These are phyloP conservation scores for Diplocarpon rosae DNA, from an alignment of 2,329 filamentous ascomycete genomes.

Conservation along the genomic window DNA sequence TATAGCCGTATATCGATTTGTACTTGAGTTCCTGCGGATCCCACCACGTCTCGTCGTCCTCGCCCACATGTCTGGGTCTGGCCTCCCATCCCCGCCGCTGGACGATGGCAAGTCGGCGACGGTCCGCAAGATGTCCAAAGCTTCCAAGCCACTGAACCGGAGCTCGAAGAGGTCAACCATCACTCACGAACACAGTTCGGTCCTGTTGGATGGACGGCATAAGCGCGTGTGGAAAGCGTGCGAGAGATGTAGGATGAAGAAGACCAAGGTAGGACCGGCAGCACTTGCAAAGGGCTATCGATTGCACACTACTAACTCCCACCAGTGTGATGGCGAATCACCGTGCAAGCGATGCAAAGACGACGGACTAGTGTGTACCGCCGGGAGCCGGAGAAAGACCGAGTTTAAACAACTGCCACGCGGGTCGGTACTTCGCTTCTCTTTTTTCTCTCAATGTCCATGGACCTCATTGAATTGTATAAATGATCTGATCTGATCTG, in stretches of 20 bases:
- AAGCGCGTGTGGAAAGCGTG: conserved; percentile 59
- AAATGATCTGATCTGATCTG: too few species aligned
- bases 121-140: conserved; percentile 14
- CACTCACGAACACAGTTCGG: conserved; percentile 27
- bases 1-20: too few species aligned
- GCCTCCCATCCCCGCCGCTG: conserved; percentile 16
- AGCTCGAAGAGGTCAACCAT: conserved; percentile 14
- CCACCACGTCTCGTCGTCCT: conserved; percentile 4
- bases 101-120: conserved; percentile 14
- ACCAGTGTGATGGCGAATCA: conserved; percentile 53
- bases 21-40: not conserved
- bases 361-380: conserved; percentile 52
- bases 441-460: too few species aligned
- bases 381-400: conserved; percentile 54
- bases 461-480: too few species aligned
- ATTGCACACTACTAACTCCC: conserved; percentile 5
- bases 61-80: conserved; percentile 7
- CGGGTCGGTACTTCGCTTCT: too few species aligned
- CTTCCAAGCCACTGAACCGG: conserved; percentile 15
- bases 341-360: conserved; percentile 58
- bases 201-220: conserved; percentile 42
- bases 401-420: conserved; percentile 55
- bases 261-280: conserved; percentile 48
- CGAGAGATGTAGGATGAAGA: conserved; percentile 57
- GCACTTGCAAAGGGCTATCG: not conserved